Base-by-base conservation (phyloP, 345 rosid species). In the Camelina hispida region DNA sequence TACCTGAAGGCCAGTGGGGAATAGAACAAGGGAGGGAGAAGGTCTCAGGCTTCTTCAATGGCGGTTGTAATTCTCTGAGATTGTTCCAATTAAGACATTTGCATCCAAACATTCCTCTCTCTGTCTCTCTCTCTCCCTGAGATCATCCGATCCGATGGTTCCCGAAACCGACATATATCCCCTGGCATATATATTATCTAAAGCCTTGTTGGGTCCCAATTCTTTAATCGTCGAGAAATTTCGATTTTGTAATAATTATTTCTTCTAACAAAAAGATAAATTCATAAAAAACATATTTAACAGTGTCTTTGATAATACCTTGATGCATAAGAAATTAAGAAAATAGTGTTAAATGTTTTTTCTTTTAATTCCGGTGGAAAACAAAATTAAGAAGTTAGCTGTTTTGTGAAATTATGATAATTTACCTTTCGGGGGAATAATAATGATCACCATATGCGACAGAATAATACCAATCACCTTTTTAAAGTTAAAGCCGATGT, bases 1-100 rank as follows among this genome's bases (percentile, higher is more conserved):
- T 69, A 93, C 98, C 98, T 43, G 69, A 80, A 73, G 97, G 94
- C 96, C 96, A 91, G 15, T 79, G 76, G 38, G 97, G 93, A 58
- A 89, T 69, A 7, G 93, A 78, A 50, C 87, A 43, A 37, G 94
- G 97, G 32, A 93, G 87, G 3, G 87, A 86, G 87, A 83, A 91
- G 63, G 85, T 42, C 53, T 83, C 68, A 6, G 84, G 87, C 70
- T 82, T 42, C 66, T 74, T 58, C 12, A 72, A 44, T 62, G 81
- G 30, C 30, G 30, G 80, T 7, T 81, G 57, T 28, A 63, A 63
- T 20, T 76, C 43, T 69, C 34, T 18, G 69, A 72, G 47, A 61
- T 22, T 63, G 42, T 69, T 86, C 95, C 91, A 80, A 58, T 62
- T 43, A 13, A 84, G 81, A 68, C 93, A 85, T 69, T 81, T 73